These are phyloP conservation scores for Achaetomium macrosporum DNA, from an alignment of 2,329 filamentous ascomycete species.

Conservation along the genomic window DNA sequence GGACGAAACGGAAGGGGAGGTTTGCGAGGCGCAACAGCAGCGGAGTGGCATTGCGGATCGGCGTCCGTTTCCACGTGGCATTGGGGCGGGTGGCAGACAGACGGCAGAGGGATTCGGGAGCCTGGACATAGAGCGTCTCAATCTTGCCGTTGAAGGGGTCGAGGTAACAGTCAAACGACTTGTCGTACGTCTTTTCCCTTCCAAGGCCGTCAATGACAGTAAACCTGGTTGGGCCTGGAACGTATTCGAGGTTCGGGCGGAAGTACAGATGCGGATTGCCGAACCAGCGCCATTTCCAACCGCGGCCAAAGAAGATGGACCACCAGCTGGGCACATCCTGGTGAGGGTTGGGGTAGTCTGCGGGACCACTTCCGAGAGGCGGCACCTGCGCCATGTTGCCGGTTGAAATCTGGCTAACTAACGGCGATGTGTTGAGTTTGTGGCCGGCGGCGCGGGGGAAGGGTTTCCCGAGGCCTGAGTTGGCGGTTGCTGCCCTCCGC, in stretches of 20 bases:
- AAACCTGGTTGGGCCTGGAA: not conserved
- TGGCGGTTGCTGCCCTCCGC: too few species aligned
- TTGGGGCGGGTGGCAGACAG: not conserved
- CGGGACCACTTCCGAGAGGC: not conserved
- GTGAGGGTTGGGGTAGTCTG: not conserved
- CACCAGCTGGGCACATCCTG: conserved; percentile 7
- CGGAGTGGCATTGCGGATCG: conserved; percentile 7
- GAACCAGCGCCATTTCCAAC: conserved; percentile 6
- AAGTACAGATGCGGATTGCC: conserved; percentile 6
- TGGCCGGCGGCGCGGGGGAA: too few species aligned
- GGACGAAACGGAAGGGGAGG: conserved; percentile 6
- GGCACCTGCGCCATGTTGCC: not conserved
- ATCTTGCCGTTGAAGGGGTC: conserved; percentile 9
- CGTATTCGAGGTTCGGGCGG: conserved; percentile 5
- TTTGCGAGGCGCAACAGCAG: conserved; percentile 3
- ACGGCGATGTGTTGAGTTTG: too few species aligned
- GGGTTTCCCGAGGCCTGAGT: too few species aligned
- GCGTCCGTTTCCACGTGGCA: conserved; percentile 10
- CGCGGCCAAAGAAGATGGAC: conserved; percentile 3
- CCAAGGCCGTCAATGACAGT: conserved; percentile 8
- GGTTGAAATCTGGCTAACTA: too few species aligned
- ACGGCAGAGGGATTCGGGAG: conserved; percentile 2
- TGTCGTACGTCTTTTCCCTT: conserved; percentile 2
- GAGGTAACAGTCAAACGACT: conserved; percentile 8
- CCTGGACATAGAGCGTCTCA: conserved; percentile 10